Base-by-base conservation (phyloP, 2,329 filamentous ascomycete genomes). In the Thielaviopsis musarum region DNA sequence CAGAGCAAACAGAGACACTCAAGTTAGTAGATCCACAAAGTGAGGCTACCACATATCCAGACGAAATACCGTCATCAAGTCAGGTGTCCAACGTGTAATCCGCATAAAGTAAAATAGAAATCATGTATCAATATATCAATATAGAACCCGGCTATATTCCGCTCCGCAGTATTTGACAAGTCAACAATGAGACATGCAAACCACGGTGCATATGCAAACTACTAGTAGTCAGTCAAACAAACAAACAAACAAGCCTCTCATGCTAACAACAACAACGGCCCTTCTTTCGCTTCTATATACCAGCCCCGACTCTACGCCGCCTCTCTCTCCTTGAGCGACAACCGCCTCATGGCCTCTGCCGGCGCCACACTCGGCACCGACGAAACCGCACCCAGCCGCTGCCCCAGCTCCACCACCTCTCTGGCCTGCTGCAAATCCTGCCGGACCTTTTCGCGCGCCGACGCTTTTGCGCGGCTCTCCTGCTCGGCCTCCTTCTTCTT, bases 331-430 rank as follows among this genome's bases (percentile, higher is more conserved):
- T 70, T 66, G 56, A 76, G 64, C 17, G 70, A 70, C 69, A 76
- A 67, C 54, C 67, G 68, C 64, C 67, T 68, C 59, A 76, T 62
- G 58, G 66, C 66, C 26, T 67, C 45, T 7, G 57, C 49, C 13
- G 51, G 51, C 9, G 30, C 19, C 13, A 28, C 56, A 5, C n/a
- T 52, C 28, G 60, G 60, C 34, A 60, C 61, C n/a, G 58, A 21
- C 15, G 38, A 58, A 24, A 62, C 49, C 7, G 72, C 67, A 5
- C 70, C 68, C 41, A 75, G 75, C 54, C 78, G 66, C 61, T 77
- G 74, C 51, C 79, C 77, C 34, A 86, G 70, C 62, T 77, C 71
- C 45, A 71, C 74, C 34, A 74, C 73, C 60, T 69, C 74, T 58
- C 74, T 69, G 28, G 71, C 74, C 59, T 76, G 71, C 58, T 66